Percentiles rank a stretch among this genome's conserved stretches.
phyloP scores from a whole-genome alignment of 345 rosid genomes.

The Mercurialis annua region DNA sequence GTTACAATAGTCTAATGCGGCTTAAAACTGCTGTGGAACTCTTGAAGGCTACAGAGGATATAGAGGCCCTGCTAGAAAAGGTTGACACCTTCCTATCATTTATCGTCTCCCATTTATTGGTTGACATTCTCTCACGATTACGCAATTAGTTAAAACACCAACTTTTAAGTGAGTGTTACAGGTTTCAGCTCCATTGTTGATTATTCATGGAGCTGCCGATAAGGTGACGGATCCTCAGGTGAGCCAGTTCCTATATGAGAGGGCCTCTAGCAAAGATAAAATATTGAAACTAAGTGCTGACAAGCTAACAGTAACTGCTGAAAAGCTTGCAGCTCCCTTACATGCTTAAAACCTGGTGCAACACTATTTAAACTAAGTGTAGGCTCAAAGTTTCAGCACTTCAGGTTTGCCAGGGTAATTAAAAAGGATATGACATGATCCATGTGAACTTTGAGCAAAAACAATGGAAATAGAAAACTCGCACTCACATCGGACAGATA shows the following conservation, averaged over 20 bases:
- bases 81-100: constrained; percentile 23
- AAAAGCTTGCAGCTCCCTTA: too few species aligned
- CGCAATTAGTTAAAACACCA: too few species aligned
- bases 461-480: too few species aligned
- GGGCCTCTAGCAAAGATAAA: constrained; percentile 76
- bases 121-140: neutral
- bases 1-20: constrained; percentile 54
- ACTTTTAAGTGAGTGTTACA: too few species aligned
- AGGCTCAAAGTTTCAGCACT: too few species aligned
- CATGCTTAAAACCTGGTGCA: too few species aligned
- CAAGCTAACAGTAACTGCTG: too few species aligned
- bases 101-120: neutral
- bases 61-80: constrained; percentile 63
- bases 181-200: constrained; percentile 85
- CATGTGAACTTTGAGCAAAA: too few species aligned
- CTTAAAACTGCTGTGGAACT: constrained; percentile 79
- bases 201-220: constrained; percentile 87
- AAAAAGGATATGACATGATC: too few species aligned
- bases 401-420: too few species aligned
- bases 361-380: too few species aligned
- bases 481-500: too few species aligned
- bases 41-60: constrained; percentile 63
- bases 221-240: constrained; percentile 80
- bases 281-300: constrained; percentile 50
- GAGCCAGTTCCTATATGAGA: constrained; percentile 71